Base-by-base conservation (phyloP, 805 yeast species). In the Candida incommunis region DNA sequence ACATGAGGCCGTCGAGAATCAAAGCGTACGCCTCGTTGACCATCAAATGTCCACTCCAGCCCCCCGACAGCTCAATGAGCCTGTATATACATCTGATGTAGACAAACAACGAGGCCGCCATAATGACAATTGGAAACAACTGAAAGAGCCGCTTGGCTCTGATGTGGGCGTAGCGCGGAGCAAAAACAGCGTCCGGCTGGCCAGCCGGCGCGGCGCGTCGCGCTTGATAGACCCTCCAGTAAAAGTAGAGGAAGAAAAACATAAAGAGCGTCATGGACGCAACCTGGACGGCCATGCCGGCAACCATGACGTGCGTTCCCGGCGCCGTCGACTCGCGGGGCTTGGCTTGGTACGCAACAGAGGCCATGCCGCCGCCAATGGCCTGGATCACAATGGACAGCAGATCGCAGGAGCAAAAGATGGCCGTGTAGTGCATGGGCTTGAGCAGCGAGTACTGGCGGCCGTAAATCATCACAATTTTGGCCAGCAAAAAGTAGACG, bases 221-320 rank as follows among this genome's bases (percentile, higher is more conserved):
- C 7, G 37, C 46, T 1, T 40, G 24, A 24, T 23, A 40, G 27
- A 54, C 49, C 4, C 37, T 25, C 41, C 41, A 46, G 27, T 42
- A 35, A 2, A 82, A 75, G 43, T 67, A 64, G 29, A 60, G 55
- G 65, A 74, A 71, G 11, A 82, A 61, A 3, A 62, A 22, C 25
- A 78, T 59, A 59, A 83, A 87, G 1, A 77, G 45, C 2, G 71
- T 53, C 80, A 87, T 81, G 3, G 84, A 71, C 3, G 72, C 61
- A 3, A 84, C 88, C 63, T 87, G 95, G 54, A 81, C 69, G 0
- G 79, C 80, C 42, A 87, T 68, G 4, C 95, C 95, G 2, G 73
- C 88, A 41, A 84, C 72, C 80, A 86, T 82, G 42, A 81, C 60
- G 56, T 77, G 68, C 1, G 82, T 69, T n/a, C 90, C 90, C 2